Conservation (phyloP, 345 rosid species). For the Brassica incana region DNA sequence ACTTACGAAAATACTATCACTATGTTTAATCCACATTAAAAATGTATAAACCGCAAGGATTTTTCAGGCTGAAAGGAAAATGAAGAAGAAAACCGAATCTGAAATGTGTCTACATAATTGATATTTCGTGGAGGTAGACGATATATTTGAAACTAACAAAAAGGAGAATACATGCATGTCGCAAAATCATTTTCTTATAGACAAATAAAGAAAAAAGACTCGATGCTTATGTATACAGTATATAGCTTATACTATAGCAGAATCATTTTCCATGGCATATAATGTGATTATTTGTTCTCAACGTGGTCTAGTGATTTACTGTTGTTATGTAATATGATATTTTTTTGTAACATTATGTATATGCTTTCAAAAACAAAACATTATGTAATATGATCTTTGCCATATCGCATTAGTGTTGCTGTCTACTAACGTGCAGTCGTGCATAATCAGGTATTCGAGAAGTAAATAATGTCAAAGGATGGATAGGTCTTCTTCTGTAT, state of each 20-base stretch:
- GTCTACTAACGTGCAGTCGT: constrained; percentile 20
- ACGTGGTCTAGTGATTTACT: neutral
- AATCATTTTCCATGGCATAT: neutral
- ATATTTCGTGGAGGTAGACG: neutral
- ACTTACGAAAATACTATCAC: neutral
- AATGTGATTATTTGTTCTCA: neutral
- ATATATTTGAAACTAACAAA: neutral
- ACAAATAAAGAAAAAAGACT: neutral
- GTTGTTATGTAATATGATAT: neutral
- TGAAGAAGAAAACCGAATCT: neutral
- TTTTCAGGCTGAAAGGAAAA: neutral
- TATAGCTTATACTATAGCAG: no score
- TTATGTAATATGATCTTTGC: constrained; percentile 1
- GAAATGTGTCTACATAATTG: neutral
- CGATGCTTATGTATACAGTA: no score
- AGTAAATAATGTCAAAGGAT: constrained; percentile 17
- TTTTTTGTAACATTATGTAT: no score
- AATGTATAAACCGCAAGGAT: neutral
- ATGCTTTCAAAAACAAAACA: no score
- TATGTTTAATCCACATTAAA: neutral
- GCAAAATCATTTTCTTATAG: neutral
- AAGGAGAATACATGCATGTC: neutral
- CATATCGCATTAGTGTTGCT: neutral
- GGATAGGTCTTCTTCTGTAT: constrained; percentile 12
- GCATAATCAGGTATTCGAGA: constrained; percentile 5